Conservation (phyloP, 768 basidiomycete genomes). For the Rhodotorula paludigena region DNA sequence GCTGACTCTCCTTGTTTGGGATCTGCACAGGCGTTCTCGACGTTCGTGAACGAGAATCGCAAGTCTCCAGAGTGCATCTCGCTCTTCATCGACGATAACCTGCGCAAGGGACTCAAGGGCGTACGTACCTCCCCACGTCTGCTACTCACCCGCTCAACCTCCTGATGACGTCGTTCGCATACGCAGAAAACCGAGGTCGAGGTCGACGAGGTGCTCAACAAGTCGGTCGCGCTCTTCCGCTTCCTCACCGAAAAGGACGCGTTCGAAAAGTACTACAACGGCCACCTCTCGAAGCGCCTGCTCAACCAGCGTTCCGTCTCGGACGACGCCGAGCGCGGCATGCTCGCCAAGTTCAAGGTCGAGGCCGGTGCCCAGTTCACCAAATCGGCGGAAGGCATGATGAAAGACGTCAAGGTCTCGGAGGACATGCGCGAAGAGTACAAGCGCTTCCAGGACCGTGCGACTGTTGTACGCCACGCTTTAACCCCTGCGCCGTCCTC, state of each 20-base stretch:
- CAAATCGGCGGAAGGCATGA: slow-evolving; percentile 97
- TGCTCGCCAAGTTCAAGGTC: slow-evolving; percentile 93
- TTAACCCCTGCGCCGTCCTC: background rate
- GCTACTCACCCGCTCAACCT: background rate
- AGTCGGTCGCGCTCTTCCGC: slow-evolving; percentile 92
- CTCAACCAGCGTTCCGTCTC: slow-evolving; percentile 80
- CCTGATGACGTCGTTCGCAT: background rate
- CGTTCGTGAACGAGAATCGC: slow-evolving; percentile 80
- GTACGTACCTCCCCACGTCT: slow-evolving; percentile 1
- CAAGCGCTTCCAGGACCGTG: slow-evolving; percentile 54
- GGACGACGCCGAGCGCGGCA: slow-evolving; percentile 94
- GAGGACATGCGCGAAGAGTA: slow-evolving; percentile 74
- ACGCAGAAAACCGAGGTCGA: slow-evolving; percentile 90
- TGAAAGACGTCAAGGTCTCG: slow-evolving; percentile 90
- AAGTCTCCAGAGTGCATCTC: slow-evolving; percentile 92
- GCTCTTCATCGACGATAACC: slow-evolving; percentile 90
- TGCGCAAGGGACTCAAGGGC: slow-evolving; percentile 89
- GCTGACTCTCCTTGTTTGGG: background rate
- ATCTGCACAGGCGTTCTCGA: slow-evolving; percentile 70
- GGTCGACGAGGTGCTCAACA: slow-evolving; percentile 81
- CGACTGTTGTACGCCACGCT: slow-evolving; percentile 56
- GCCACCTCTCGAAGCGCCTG: slow-evolving; percentile 87
- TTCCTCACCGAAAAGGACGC: slow-evolving; percentile 92
- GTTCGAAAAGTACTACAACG: slow-evolving; percentile 97
- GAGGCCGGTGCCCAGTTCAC: slow-evolving; percentile 97